These are phyloP conservation scores for Tetrastigma voinierianum DNA, from an alignment of 164 flowering plant species.

Conservation along the genomic window DNA sequence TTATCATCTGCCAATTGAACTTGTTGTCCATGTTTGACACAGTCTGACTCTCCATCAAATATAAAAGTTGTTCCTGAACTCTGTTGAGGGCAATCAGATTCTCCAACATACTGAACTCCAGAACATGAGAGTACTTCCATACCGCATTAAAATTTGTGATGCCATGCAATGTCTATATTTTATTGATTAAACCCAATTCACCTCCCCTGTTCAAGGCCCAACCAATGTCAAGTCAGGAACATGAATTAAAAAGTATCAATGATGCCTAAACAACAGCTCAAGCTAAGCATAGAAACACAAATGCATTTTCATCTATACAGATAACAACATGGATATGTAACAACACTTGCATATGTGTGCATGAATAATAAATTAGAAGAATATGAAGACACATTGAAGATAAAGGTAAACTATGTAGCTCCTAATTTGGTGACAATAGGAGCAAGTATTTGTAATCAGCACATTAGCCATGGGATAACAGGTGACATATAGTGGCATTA, in stretches of 20 bases:
- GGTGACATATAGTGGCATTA: not conserved
- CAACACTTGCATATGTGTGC: not conserved
- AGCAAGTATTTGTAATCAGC: too few relatives aligned
- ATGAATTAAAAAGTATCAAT: constrained; percentile 6
- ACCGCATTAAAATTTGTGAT: constrained; percentile 13
- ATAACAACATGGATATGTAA: not conserved
- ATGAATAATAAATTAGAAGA: too few relatives aligned
- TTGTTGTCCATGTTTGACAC: constrained; percentile 27
- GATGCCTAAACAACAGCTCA: not conserved
- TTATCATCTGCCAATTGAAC: constrained; percentile 24
- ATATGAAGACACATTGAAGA: too few relatives aligned
- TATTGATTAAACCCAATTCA: constrained; percentile 6
- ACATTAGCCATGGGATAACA: not conserved
- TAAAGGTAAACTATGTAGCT: too few relatives aligned
- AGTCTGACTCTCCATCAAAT: constrained; percentile 28
- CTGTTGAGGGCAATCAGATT: constrained; percentile 47
- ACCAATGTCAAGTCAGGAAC: not conserved
- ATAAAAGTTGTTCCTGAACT: constrained; percentile 27
- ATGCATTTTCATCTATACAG: not conserved
- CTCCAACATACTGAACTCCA: constrained; percentile 47
- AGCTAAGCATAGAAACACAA: constrained; percentile 1
- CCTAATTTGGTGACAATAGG: too few relatives aligned
- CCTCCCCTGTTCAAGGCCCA: constrained; percentile 12
- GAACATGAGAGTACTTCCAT: constrained; percentile 70
- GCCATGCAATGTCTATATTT: constrained; percentile 8